Percentiles rank a stretch among this genome's conserved stretches.
phyloP scores from a whole-genome alignment of 1,139 yeast species.

The Taiozyma onychis region DNA sequence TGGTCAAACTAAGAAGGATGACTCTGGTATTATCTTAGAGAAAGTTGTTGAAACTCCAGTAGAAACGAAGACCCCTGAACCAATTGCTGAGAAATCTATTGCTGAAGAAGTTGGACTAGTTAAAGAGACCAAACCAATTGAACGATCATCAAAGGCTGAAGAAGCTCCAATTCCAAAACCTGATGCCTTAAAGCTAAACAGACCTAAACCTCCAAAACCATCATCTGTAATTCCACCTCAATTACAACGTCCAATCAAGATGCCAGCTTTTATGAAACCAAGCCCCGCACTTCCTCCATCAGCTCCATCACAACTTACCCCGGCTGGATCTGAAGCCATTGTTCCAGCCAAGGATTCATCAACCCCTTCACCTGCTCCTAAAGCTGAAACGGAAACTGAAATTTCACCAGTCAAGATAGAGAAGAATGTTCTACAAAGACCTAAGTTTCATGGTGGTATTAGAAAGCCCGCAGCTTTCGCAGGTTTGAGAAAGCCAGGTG shows the following conservation, averaged over 20 bases:
- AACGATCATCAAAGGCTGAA: neutral
- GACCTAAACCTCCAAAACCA: neutral
- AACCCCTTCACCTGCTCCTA: neutral
- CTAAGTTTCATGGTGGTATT: constrained; percentile 17
- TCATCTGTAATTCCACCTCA: neutral
- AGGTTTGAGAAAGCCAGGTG: constrained; percentile 48
- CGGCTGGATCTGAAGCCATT: neutral
- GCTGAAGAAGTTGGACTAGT: neutral
- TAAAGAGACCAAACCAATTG: neutral
- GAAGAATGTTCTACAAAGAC: constrained; percentile 12
- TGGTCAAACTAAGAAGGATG: neutral
- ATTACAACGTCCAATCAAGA: constrained; percentile 10
- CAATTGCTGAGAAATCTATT: neutral
- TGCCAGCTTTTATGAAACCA: constrained; percentile 11
- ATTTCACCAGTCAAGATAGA: neutral
- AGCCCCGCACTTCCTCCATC: neutral
- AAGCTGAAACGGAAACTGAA: neutral
- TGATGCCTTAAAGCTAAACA: neutral
- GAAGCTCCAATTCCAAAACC: neutral
- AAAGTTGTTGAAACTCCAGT: neutral
- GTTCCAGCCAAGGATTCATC: neutral
- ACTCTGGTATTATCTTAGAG: neutral
- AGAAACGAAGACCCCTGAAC: neutral
- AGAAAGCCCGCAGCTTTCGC: constrained; percentile 20
- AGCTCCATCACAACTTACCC: neutral